Evolutionary conservation across 2,329 filamentous ascomycete species (phyloP), one percentile per base, ranked within the genome.

Genomic region (Microsporum audouinii): DNA sequence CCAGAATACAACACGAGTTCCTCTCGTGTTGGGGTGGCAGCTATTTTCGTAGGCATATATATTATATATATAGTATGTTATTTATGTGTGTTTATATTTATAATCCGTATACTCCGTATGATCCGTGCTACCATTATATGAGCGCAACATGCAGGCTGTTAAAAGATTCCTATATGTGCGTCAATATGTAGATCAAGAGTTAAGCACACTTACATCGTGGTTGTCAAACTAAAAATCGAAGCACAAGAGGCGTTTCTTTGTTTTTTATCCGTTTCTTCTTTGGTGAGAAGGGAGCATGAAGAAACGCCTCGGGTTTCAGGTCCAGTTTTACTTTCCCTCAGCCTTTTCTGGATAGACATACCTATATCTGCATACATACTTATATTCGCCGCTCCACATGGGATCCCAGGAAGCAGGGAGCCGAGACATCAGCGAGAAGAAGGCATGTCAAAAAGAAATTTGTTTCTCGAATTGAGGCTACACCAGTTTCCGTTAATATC

Each of bases 361-460:
- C 23, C 5, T 29, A 49, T 49, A 43, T 43, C 14, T 43, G 17
- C 17, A n/a, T n/a, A 43, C 12, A 43, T 36, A 43, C 39, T 43
- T 43, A 43, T n/a, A 43, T 34, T 53, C 8, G 49, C 49, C 49
- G 49, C 49, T 53, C 49, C 49, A 53, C 49, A 53, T 53, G 49
- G 49, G 31, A 53, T 53, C 49, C 49, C 49, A 34, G n/a, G 49
- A 12, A 33, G 27, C 27, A 53, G 49, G 49, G 14, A 53, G 49
- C 49, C 49, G 49, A 53, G 49, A 53, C 29, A 29, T 31, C 49
- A 53, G 49, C 49, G 2, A 7, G 10, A 53, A 53, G 12, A 23
- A 47, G 17, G 17, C 43, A 47, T 27, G 23, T n/a, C 49, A 33
- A 53, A 53, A 31, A 33, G 8, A 31, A 33, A 34, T 31, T 53